A percentile compares a stretch with the other conserved stretches of the same genome.
phyloP scores from a whole-genome alignment of 352 stramenopile species.

The Phytophthora litchii region DNA sequence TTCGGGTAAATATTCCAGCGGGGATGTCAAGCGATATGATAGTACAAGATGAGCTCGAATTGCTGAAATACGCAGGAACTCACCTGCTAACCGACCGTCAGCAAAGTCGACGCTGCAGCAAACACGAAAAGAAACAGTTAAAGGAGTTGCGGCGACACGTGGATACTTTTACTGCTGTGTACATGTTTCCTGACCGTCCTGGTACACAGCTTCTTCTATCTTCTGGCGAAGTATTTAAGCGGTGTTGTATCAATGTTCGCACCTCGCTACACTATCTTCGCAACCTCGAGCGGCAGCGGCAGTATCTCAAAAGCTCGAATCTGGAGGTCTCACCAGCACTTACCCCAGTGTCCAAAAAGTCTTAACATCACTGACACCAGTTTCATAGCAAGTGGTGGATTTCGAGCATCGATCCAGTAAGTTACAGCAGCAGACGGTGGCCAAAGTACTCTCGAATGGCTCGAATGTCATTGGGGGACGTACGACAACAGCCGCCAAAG shows the following conservation, averaged over 20 bases:
- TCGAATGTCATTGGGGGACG: constrained; percentile 70
- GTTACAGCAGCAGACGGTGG: constrained; percentile 30
- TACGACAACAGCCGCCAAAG: constrained; percentile 87
- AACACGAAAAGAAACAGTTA: constrained; percentile 29
- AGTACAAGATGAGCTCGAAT: background rate
- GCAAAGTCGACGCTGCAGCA: constrained; percentile 8
- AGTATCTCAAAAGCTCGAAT: constrained; percentile 26
- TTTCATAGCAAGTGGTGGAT: constrained; percentile 29
- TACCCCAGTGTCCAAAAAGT: constrained; percentile 6
- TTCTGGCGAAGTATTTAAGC: constrained; percentile 23
- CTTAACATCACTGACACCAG: constrained; percentile 1
- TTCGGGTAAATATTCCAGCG: constrained; percentile 41
- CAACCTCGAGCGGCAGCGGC: constrained; percentile 30
- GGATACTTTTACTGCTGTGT: constrained; percentile 29
- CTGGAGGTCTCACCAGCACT: constrained; percentile 35
- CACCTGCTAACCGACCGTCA: background rate
- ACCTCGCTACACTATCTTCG: constrained; percentile 35
- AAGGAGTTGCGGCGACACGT: constrained; percentile 36
- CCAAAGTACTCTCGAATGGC: constrained; percentile 64
- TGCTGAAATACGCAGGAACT: background rate
- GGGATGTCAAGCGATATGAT: background rate
- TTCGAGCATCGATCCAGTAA: constrained; percentile 11
- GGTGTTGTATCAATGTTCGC: constrained; percentile 21
- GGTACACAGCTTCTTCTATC: constrained; percentile 6
- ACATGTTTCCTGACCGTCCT: background rate